These are phyloP conservation scores for Leccinum broughii DNA, from an alignment of 768 basidiomycete species.

Conservation along the genomic window DNA sequence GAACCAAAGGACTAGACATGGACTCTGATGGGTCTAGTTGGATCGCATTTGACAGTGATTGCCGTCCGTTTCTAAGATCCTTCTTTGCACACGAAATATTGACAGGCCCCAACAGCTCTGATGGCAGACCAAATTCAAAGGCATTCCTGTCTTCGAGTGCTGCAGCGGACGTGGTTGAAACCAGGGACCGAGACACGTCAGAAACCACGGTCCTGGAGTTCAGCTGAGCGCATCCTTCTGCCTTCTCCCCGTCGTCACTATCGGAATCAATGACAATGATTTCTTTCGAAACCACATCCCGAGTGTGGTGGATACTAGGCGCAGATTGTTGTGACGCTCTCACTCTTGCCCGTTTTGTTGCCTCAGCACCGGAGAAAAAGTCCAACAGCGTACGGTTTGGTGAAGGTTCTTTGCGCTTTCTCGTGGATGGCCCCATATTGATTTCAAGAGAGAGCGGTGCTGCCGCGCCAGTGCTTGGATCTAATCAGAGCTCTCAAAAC, in stretches of 20 bases:
- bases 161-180: neutral
- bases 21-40: neutral
- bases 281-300: constrained; percentile 31
- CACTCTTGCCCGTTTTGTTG: constrained; percentile 22
- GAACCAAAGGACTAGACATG: constrained; percentile 23
- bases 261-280: constrained; percentile 68
- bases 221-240: neutral
- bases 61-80: neutral
- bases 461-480: neutral
- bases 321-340: constrained; percentile 4
- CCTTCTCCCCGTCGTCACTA: constrained; percentile 39
- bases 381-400: constrained; percentile 44
- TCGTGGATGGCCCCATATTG: constrained; percentile 34
- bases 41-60: neutral
- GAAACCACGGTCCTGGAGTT: neutral
- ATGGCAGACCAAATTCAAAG: constrained; percentile 27
- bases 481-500: neutral
- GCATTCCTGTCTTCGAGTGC: neutral
- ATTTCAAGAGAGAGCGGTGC: neutral
- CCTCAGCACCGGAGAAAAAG: constrained; percentile 41
- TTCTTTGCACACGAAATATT: neutral
- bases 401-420: constrained; percentile 34
- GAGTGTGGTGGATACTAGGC: neutral
- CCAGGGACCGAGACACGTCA: neutral
- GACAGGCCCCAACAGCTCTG: constrained; percentile 21